These are phyloP conservation scores for Umbelopsis sp. DNA, from an alignment of 192 early-diverging fungal genomes.

Conservation along the genomic window DNA sequence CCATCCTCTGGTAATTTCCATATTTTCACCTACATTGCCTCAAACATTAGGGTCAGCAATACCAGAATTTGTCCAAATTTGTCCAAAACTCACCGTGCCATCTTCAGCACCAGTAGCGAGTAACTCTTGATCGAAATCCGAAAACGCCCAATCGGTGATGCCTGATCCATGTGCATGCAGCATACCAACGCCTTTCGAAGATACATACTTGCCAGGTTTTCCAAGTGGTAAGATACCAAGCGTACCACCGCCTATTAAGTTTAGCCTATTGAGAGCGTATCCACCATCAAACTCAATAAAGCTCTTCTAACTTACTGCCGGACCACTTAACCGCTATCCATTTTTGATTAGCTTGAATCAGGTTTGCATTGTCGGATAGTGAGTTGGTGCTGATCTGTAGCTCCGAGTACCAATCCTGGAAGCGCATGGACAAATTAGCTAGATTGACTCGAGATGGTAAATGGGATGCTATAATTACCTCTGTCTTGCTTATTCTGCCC, in stretches of 20 bases:
- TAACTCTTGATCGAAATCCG: constrained; percentile 40
- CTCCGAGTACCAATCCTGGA: constrained; percentile 30
- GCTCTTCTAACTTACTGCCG: constrained; percentile 8
- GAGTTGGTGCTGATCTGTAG: constrained; percentile 21
- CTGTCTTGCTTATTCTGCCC: constrained; percentile 43
- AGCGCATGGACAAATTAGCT: not conserved
- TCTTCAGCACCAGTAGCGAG: constrained; percentile 50
- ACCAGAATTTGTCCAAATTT: too few relatives aligned
- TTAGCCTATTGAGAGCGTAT: not conserved
- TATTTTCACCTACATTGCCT: constrained; percentile 43
- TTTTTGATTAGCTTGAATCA: constrained; percentile 21
- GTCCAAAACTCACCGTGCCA: constrained; percentile 36
- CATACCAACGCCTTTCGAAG: not conserved
- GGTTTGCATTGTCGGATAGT: constrained; percentile 16
- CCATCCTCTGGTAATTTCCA: constrained; percentile 40
- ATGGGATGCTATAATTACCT: constrained; percentile 26
- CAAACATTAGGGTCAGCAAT: not conserved
- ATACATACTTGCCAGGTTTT: constrained; percentile 22
- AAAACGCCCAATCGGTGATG: constrained; percentile 52
- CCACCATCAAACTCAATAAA: not conserved
- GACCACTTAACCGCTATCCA: constrained; percentile 32
- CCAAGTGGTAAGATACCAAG: constrained; percentile 27
- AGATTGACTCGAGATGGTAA: not conserved
- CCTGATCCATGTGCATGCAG: constrained; percentile 45
- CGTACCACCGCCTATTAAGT: constrained; percentile 20